Base-by-base conservation (phyloP, 371 early-diverging fungal genomes). In the Mortierella sp. region DNA sequence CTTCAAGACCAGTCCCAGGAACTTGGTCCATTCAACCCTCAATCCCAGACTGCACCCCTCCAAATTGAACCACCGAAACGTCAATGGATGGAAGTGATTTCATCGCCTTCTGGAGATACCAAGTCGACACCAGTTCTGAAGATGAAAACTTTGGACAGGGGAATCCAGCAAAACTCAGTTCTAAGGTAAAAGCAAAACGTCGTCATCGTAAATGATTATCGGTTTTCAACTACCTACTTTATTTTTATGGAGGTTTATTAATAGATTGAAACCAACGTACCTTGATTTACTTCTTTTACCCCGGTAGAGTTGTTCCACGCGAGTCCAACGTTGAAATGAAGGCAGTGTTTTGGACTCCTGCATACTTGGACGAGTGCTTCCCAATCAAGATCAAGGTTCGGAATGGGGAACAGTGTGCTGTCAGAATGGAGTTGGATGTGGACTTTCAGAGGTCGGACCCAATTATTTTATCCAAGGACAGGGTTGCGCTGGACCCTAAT, bases 341-440 rank as follows among this genome's bases (percentile, higher is more conserved):
- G 21, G 74, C 87, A 4, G 70, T 82, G 0, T 86, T 91, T 71
- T 67, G 73, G 15, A 80, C 91, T 7, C 93, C 92, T 9, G 92
- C 90, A 0, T 74, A 90, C 19, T 70, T 95, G 63, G 92, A 94
- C 57, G 94, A 94, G 60, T 70, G 85, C 26, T 91, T 89, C 68
- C 85, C 86, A 15, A 69, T 95, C 16, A 77, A 81, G 30, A 79
- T 95, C 7, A 85, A 81, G 5, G 68, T 94, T 5, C 75, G 80
- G 15, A 95, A 91, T 66, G 82, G 88, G 15, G 95, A 94, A 66
- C 50, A 29, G 1, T 66, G 64, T 28, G 37, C 80, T 1, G 80
- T 79, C n/a, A 51, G 62, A 51, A 79, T 79, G 80, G 74, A 73
- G 51, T 70, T 79, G 80, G 80, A 70, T 21, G 70, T 79, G n/a